These are phyloP conservation scores for Rhododendron kiyosumense DNA, from an alignment of 148 eudicot species.

Conservation along the genomic window DNA sequence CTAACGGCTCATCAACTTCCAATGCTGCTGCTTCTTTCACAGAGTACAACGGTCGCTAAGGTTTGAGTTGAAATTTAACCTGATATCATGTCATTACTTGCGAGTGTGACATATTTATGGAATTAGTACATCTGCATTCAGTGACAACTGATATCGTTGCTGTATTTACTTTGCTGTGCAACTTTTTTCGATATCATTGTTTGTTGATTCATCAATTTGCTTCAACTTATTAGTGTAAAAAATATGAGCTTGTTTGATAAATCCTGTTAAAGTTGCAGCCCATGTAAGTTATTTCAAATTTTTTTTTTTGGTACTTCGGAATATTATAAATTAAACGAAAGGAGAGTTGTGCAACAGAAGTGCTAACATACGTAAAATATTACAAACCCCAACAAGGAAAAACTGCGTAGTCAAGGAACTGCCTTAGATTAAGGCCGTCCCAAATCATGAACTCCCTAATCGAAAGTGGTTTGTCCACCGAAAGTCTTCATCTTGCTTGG, in stretches of 20 bases:
- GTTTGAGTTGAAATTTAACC: not conserved
- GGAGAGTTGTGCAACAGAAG: no score
- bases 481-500: no score
- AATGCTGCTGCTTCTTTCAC: constrained; percentile 14
- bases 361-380: no score
- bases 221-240: not conserved
- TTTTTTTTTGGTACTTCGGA: no score
- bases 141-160: not conserved
- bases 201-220: not conserved
- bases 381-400: no score
- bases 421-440: no score
- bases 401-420: no score
- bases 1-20: constrained; percentile 9
- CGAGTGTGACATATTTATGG: not conserved
- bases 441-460: no score
- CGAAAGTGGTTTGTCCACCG: no score
- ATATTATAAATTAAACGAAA: no score
- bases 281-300: no score
- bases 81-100: not conserved
- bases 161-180: not conserved
- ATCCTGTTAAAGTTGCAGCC: no score
- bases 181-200: not conserved
- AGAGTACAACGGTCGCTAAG: constrained; percentile 9
- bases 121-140: not conserved
- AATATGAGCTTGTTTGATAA: not conserved